Evolutionary conservation across 208 protist species (phyloP).

Genomic region (Porcisia hertigi): DNA sequence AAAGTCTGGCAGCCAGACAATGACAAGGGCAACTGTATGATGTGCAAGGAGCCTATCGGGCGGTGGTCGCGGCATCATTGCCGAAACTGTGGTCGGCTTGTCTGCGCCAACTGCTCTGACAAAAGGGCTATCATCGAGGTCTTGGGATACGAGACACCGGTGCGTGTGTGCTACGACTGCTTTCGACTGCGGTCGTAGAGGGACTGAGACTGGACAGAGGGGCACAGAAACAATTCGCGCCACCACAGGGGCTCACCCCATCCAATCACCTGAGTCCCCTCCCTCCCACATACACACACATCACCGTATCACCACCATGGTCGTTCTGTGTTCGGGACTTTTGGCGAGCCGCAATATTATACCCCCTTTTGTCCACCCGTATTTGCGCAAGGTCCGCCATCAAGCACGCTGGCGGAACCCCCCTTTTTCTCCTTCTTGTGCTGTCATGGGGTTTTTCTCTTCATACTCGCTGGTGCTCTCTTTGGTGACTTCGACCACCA

Average conservation of each 20-base stretch:
- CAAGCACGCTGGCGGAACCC: background rate
- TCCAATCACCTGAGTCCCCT: no score
- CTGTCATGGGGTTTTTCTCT: background rate
- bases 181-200: constrained; percentile 19
- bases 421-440: background rate
- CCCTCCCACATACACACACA: no score
- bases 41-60: constrained; percentile 63
- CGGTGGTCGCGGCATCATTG: constrained; percentile 89
- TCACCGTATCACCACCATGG: no score
- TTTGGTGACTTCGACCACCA: background rate
- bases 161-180: constrained; percentile 87
- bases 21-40: constrained; percentile 54
- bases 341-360: no score
- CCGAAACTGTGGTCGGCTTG: constrained; percentile 78
- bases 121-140: constrained; percentile 54
- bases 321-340: no score
- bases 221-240: background rate
- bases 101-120: constrained; percentile 67
- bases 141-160: constrained; percentile 61
- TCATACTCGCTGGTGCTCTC: background rate
- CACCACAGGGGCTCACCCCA: no score
- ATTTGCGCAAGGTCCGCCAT: no score
- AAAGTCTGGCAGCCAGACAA: constrained; percentile 88
- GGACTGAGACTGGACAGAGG: background rate
- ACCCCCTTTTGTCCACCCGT: no score